Evolutionary conservation across 23 red algal genomes (phyloP), one percentile per base, ranked within the genome.

Genomic region (Gracilariopsis chorda): DNA sequence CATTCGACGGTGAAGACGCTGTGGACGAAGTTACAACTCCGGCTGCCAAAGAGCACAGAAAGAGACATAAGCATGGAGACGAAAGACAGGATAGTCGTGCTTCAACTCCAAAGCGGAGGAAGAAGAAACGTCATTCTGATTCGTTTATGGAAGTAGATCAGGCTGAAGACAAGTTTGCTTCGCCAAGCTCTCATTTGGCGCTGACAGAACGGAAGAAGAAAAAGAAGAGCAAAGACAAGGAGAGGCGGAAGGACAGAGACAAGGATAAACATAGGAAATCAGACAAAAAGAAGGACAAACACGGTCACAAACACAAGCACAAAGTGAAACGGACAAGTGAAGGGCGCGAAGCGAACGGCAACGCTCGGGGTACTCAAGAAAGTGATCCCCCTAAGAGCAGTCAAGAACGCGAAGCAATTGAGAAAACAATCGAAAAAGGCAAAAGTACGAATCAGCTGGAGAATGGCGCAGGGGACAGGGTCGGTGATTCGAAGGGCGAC

Each of bases 201-300:
- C 62, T 68, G 4, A 68, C 62, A 2, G 62, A 68, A 19, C 1
- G 35, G 8, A 68, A 68, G 33, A 68, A 68, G 21, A 8, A 19
- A 36, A 68, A 68, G 62, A 68, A 68, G 62, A 68, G 62, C 62
- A 68, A 68, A 16, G 62, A 68, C 17, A 68, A 68, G 17, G 62
- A 68, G 2, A 68, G 41, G 62, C 62, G 62, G 7, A 68, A 68
- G 32, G 62, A 68, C 1, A 68, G 41, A 41, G 62, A 68, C 35
- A 68, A 68, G 62, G 4, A 68, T 1, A 68, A 68, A 19, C 4
- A 30, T 1, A 68, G 41, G 33, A 30, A 36, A 39, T 30, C 7
- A n/a, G 62, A 68, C 21, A 68, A 68, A 17, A 36, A 68, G 8
- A 68, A 68, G 30, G 41, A 68, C 33, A 64, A 34, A 64, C 29